These are phyloP conservation scores for Ogataea sp. DNA, from an alignment of 805 yeast species.

Conservation along the genomic window DNA sequence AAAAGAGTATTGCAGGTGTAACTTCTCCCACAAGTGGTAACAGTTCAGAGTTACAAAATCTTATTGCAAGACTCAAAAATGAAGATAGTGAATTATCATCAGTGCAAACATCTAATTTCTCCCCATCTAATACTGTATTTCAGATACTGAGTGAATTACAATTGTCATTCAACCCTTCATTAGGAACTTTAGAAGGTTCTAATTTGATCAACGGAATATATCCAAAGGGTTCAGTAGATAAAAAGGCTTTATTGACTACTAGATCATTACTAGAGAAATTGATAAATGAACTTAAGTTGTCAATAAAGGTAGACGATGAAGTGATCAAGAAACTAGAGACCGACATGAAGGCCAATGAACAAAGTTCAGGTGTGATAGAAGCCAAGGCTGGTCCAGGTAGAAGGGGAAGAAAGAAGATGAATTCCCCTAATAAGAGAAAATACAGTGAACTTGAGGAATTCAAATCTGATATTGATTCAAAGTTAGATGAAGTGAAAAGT, in stretches of 20 bases:
- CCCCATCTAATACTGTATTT: slow-evolving; percentile 35
- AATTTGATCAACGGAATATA: slow-evolving; percentile 11
- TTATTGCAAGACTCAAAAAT: too few species aligned
- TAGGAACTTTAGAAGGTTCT: slow-evolving; percentile 55
- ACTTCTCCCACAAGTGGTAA: background rate
- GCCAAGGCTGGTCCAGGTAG: slow-evolving; percentile 2
- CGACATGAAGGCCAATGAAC: slow-evolving; percentile 3
- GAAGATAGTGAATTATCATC: background rate
- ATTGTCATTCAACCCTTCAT: slow-evolving; percentile 47
- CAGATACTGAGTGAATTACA: slow-evolving; percentile 45
- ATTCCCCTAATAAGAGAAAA: background rate
- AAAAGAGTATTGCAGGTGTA: background rate
- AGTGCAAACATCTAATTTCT: background rate
- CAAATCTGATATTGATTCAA: background rate
- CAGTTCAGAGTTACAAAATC: too few species aligned
- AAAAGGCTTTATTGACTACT: slow-evolving; percentile 10
- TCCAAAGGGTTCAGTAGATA: slow-evolving; percentile 24
- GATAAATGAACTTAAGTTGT: slow-evolving; percentile 28
- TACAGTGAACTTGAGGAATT: background rate
- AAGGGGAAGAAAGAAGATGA: slow-evolving; percentile 5
- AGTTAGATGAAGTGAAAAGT: too few species aligned
- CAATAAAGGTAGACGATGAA: slow-evolving; percentile 17
- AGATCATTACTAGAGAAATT: slow-evolving; percentile 31
- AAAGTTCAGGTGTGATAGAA: background rate
- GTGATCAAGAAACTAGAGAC: slow-evolving; percentile 15